These are phyloP conservation scores for Beauveria sp. DNA, from an alignment of 2,329 filamentous ascomycete species.

Conservation along the genomic window DNA sequence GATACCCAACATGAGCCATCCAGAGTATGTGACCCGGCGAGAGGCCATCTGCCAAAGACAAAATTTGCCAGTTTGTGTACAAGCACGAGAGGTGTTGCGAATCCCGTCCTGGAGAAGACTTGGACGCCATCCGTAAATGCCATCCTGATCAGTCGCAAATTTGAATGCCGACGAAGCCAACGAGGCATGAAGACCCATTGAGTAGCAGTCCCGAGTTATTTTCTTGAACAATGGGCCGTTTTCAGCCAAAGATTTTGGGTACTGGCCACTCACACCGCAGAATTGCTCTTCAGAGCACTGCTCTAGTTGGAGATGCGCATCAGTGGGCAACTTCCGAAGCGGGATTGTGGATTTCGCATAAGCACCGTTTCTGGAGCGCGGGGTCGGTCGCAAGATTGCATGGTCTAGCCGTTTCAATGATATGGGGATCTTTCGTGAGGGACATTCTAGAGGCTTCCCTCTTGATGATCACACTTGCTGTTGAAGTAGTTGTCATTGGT, in stretches of 20 bases:
- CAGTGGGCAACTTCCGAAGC: neutral
- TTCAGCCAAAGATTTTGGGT: neutral
- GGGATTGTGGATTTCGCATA: neutral
- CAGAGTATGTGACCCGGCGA: neutral
- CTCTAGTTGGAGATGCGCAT: neutral
- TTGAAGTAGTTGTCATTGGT: neutral
- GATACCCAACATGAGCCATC: neutral
- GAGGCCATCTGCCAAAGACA: too few relatives aligned
- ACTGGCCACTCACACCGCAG: neutral
- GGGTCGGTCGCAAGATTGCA: neutral
- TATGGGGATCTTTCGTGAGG: neutral
- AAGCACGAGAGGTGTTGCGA: too few relatives aligned
- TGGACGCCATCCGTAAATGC: neutral
- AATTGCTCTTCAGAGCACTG: neutral
- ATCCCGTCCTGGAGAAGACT: neutral
- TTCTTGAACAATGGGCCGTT: neutral
- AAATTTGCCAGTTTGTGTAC: too few relatives aligned
- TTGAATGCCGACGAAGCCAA: neutral
- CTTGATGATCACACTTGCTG: too few relatives aligned
- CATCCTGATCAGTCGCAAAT: neutral
- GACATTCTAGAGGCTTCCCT: neutral
- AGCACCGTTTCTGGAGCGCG: slow-evolving; percentile 1
- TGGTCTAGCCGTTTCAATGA: too few relatives aligned
- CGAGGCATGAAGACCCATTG: neutral
- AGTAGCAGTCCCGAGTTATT: neutral